Base-by-base conservation (phyloP, 805 yeast genomes). In the Candida orba region DNA sequence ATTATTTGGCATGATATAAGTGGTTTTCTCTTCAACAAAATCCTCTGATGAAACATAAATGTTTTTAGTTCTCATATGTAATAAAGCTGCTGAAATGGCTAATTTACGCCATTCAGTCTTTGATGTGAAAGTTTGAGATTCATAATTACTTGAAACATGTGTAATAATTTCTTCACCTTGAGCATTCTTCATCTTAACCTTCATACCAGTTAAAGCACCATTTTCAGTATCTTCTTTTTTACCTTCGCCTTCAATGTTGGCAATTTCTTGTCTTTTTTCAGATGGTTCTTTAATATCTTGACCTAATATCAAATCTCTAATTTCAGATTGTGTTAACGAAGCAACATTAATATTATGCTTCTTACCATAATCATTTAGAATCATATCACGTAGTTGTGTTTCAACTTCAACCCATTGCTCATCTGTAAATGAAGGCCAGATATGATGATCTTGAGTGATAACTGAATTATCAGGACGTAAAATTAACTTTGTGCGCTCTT, bases 111-210 rank as follows among this genome's bases (percentile, higher is more conserved):
- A 93, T 57, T 89, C 95, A 31, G 89, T 79, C 59, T 79, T 81
- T 2, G 96, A 86, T 37, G 81, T 72, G 59, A 93, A 93, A 14
- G 81, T 66, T 65, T 79, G 81, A 55, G 87, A 93, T 60, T 89
- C 99, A 58, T 85, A 90, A 49, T 79, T 79, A 15, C 90, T 79
- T 0, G 98, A 89, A 0, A 98, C 89, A 27, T 91, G 96, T 0
- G 96, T 91, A 35, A 85, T 83, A 55, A 93, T 91, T 54, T 90
- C 95, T 58, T 93, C 99, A 30, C 99, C 99, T 57, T 90, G 97
- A 2, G 86, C 95, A 58, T 88, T 93, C 23, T 81, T 80, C 0
- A 95, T 84, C 44, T 81, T 83, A 0, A 95, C 80, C 53, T 87
- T 89, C 50, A 84, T 82, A 45, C 72, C 71, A 13, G 68, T 69